Base-by-base conservation (phyloP, 2,329 filamentous ascomycete species). In the Ophiocordyceps australis region DNA sequence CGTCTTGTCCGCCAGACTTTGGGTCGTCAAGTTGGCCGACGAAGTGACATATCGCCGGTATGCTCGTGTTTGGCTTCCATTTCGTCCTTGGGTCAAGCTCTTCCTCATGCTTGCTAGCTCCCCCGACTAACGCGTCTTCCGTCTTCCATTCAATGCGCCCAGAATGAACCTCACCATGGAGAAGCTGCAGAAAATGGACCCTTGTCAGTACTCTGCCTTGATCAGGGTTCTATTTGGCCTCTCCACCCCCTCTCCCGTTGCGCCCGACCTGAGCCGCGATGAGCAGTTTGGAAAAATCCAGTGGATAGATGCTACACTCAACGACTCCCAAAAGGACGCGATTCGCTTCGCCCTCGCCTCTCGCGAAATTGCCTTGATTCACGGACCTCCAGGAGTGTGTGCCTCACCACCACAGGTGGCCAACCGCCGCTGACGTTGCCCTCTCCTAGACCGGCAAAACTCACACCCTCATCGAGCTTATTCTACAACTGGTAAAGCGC, bases 401-500 rank as follows among this genome's bases (percentile, higher is more conserved):
- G 7, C 7, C 17, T n/a, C n/a, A n/a, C n/a, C n/a, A n/a, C 15
- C 5, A 3, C 2, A 15, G 10, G 4, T 5, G 7, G 5, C 26
- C 8, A 17, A 11, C 9, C 20, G 1, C 38, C 5, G 32, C 35
- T 29, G 9, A 7, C 9, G 7, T 11, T 5, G 9, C 6, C 3
- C 10, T 14, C 24, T 14, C n/a, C 5, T 29, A 74, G 59, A 98
- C 89, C 0, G 89, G 89, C 25, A 98, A 98, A 50, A 98, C 89
- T 0, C 86, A 95, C 45, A 95, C 89, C 0, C 55, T 98, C 20
- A 86, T 98, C 31, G 89, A 98, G 49, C 61, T 98, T 9, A 92
- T 98, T 32, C 60, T 91, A n/a, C 89, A 98, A 43, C 57, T 95
- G 38, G 59, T 91, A 28, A 74, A 74, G 42, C 67, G 69, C 14